Evolutionary conservation across 371 early-diverging fungal genomes (phyloP).

Genomic region (Apophysomyces variabilis): DNA sequence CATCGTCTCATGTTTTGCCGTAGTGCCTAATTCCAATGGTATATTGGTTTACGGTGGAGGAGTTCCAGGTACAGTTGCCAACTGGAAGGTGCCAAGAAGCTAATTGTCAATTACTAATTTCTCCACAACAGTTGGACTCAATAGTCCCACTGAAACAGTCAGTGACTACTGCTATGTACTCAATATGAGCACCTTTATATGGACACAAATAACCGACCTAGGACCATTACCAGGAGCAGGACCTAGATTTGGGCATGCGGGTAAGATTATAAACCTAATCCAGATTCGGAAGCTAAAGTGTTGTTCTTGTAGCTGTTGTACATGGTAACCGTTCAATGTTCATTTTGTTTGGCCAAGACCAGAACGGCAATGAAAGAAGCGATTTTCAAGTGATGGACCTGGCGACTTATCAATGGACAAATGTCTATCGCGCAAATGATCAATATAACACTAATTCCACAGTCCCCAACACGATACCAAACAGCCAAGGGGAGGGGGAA

Average conservation of each 20-base stretch:
- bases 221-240: background rate
- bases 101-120: background rate
- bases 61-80: background rate
- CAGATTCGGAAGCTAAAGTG: background rate
- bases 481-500: background rate
- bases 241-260: background rate
- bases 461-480: background rate
- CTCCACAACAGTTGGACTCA: background rate
- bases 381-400: slow-evolving; percentile 2
- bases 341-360: background rate
- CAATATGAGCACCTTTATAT: background rate
- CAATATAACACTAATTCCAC: background rate
- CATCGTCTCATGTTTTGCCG: background rate
- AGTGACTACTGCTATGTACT: background rate
- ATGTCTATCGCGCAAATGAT: background rate
- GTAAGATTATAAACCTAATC: background rate
- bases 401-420: background rate
- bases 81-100: background rate
- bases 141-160: background rate
- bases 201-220: background rate
- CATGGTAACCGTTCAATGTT: slow-evolving; percentile 6
- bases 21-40: background rate
- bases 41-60: background rate
- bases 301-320: background rate
- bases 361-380: background rate